A percentile compares a stretch with the other conserved stretches of the same genome.
Evolutionary conservation across 1,139 yeast genomes (phyloP).

Genomic region (Saccharomyces pastorianus): DNA sequence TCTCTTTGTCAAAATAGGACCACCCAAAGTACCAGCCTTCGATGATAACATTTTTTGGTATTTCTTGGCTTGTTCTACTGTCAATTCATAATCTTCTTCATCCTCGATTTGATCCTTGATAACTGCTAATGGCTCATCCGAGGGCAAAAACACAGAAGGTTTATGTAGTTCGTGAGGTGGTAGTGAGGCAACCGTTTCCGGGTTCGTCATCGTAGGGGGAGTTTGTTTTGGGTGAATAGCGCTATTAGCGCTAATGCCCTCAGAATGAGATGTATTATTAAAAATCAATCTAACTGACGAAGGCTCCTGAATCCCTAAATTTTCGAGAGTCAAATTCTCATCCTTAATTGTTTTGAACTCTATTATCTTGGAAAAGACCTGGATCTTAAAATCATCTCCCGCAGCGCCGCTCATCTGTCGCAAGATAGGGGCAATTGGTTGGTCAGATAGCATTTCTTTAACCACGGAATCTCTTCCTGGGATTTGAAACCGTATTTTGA

Average conservation of each 20-base stretch:
- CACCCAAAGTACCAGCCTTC: slow-evolving; percentile 31
- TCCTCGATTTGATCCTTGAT: slow-evolving; percentile 10
- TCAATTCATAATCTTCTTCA: slow-evolving; percentile 37
- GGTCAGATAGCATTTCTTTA: slow-evolving; percentile 7
- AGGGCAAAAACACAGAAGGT: slow-evolving; percentile 12
- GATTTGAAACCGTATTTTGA: slow-evolving; percentile 23
- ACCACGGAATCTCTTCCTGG: slow-evolving; percentile 13
- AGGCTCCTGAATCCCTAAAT: slow-evolving; percentile 20
- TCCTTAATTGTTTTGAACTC: slow-evolving; percentile 10
- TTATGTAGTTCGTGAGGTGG: slow-evolving; percentile 8
- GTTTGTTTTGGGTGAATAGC: not conserved
- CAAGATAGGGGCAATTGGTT: slow-evolving; percentile 9
- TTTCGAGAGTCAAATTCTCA: slow-evolving; percentile 12
- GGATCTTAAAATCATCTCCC: slow-evolving; percentile 10
- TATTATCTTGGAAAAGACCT: slow-evolving; percentile 18
- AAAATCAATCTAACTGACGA: slow-evolving; percentile 12
- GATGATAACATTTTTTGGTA: slow-evolving; percentile 43
- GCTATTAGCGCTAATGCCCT: not conserved
- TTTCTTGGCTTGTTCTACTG: slow-evolving; percentile 45
- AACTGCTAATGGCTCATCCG: slow-evolving; percentile 8
- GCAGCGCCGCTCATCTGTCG: slow-evolving; percentile 3
- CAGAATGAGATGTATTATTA: not conserved
- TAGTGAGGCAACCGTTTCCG: not conserved
- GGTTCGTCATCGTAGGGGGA: not conserved
- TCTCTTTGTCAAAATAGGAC: slow-evolving; percentile 29